Percentiles rank a stretch among this genome's conserved stretches.
Evolutionary conservation across 176 grass and related monocot genomes (phyloP).

Genomic region (Oryza coarctata): DNA sequence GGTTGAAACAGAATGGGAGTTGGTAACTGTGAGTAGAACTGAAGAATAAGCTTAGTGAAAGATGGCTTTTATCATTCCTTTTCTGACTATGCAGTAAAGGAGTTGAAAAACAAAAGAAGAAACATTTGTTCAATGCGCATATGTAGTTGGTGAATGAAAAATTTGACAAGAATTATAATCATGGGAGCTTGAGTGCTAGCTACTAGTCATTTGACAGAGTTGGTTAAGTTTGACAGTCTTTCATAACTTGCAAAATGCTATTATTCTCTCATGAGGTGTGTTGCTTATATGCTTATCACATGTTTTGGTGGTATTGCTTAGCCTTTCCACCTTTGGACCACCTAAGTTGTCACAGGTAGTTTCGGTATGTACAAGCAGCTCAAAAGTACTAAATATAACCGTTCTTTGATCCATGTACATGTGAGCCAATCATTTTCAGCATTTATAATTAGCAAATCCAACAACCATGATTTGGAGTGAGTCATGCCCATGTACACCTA

Average conservation of each 20-base stretch:
- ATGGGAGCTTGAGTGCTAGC: background rate
- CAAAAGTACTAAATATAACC: background rate
- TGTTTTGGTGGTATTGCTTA: conserved; percentile 16
- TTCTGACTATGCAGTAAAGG: background rate
- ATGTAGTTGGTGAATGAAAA: background rate
- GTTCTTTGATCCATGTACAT: conserved; percentile 22
- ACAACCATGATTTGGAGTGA: conserved; percentile 6
- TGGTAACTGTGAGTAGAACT: background rate
- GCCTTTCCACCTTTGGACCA: conserved; percentile 20
- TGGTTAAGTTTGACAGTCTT: background rate
- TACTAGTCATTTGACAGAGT: background rate
- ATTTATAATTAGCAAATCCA: conserved; percentile 17
- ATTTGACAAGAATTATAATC: background rate
- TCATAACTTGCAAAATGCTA: background rate
- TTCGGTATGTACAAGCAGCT: conserved; percentile 13
- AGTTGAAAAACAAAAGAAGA: background rate
- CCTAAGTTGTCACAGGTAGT: background rate
- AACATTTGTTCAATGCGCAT: background rate
- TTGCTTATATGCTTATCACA: conserved; percentile 24
- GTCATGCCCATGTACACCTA: background rate
- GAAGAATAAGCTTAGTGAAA: background rate
- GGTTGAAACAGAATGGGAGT: background rate
- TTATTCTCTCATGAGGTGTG: background rate
- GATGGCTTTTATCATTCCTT: background rate
- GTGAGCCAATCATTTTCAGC: conserved; percentile 23